phyloP scores from a whole-genome alignment of 2,329 filamentous ascomycete genomes.

The Phyllosticta citrichinensis region DNA sequence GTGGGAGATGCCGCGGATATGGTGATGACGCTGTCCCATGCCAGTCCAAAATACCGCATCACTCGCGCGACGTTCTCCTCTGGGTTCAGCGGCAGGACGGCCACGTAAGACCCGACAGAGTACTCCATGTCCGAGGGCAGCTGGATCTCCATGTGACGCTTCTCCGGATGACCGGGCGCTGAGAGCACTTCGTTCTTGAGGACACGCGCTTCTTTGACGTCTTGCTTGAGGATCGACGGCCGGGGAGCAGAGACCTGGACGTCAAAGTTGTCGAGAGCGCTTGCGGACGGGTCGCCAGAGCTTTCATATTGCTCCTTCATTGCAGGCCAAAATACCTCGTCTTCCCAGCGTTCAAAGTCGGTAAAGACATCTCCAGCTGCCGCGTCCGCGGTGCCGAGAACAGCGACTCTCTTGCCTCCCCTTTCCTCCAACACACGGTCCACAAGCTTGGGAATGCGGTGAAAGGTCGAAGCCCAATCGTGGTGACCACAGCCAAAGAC shows the following conservation, averaged over 20 bases:
- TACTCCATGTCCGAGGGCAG: conserved; percentile 46
- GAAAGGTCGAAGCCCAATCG: conserved; percentile 34
- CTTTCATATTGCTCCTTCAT: conserved; percentile 22
- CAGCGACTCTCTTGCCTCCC: conserved; percentile 23
- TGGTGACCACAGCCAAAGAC: conserved; percentile 34
- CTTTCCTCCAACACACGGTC: conserved; percentile 21
- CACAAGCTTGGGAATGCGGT: conserved; percentile 30
- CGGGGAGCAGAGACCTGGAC: conserved; percentile 26
- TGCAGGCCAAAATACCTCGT: conserved; percentile 28
- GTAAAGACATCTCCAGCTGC: conserved; percentile 31
- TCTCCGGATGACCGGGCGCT: conserved; percentile 15
- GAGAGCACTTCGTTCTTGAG: conserved; percentile 23
- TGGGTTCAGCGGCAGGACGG: conserved; percentile 62
- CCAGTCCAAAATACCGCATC: conserved; percentile 54
- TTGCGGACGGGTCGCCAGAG: conserved; percentile 5
- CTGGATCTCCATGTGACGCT: conserved; percentile 19
- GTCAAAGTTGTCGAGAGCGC: conserved; percentile 15
- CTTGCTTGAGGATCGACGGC: conserved; percentile 26
- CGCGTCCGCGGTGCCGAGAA: conserved; percentile 27
- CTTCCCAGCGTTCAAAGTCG: conserved; percentile 33
- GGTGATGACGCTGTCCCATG: conserved; percentile 58
- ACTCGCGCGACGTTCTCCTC: conserved; percentile 51
- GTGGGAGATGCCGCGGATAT: conserved; percentile 53
- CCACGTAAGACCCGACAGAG: conserved; percentile 65
- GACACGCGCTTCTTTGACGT: conserved; percentile 27